Evolutionary conservation across 2,329 filamentous ascomycete genomes (phyloP), one percentile per base, ranked within the genome.

Genomic region (Hypoxylon sp.): DNA sequence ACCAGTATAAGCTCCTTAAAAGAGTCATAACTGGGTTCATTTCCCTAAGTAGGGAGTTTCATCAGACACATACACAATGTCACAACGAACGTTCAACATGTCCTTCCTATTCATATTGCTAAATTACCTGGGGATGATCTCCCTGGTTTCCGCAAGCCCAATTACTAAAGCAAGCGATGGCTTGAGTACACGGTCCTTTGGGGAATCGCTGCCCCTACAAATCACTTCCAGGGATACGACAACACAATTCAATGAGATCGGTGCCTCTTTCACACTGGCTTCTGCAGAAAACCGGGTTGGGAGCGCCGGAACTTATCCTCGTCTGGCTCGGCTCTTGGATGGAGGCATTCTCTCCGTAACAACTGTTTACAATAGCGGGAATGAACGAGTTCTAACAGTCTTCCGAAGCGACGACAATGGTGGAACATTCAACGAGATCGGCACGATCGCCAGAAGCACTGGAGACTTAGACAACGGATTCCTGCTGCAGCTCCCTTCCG

Each of bases 381-480:
- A 58, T 5, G 61, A 70, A 7, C 75, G 74, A 2, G 70, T 75
- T 4, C 73, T 82, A 1, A 70, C 72, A 16, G 69, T 81, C 7
- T 71, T 78, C 2, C 74, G 71, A 37, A 81, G 79, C 65, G 78
- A 74, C 7, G 78, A 81, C 62, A 73, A 74, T 14, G 80, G 78
- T 27, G 69, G 64, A 5, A 74, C 71, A 12, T 82, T 81, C 63
- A 63, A 65, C 9, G 70, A 77, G 32, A 76, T 75, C 34, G 76
- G 76, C 27, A 77, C 79, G 52, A 76, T 82, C 11, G 77, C 76
- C 3, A 74, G 76, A 1, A 75, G 76, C 14, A 61, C 63, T 1
- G 79, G 77, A 2, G 80, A 82, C 59, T 69, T 80, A 14, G 80
- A 81, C 70, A 82, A 82, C 67, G 73, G 78, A 61, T 81, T 77